Evolutionary conservation across 495 filamentous ascomycete species (phyloP).

Genomic region (Amniculicola lignicola): DNA sequence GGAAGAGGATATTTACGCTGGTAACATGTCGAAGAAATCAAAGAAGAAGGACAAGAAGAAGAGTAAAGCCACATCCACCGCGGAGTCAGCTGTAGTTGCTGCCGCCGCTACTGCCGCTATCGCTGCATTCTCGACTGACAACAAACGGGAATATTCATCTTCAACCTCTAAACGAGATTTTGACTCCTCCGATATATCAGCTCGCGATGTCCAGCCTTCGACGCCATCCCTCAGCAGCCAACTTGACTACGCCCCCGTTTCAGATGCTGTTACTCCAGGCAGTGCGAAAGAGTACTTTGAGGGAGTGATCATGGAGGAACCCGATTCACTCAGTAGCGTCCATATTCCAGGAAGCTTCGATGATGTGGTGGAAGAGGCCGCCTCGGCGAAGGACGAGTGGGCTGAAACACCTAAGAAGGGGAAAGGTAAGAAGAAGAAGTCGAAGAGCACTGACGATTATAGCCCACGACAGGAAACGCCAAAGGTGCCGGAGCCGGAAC

Average conservation of each 20-base stretch:
- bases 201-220: no score
- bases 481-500: conserved; percentile 1
- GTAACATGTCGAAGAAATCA: conserved; percentile 13
- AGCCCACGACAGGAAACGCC: neutral
- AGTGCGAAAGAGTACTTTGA: conserved; percentile 9
- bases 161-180: no score
- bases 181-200: no score
- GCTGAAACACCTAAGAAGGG: conserved; percentile 21
- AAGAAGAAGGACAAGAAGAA: conserved; percentile 35
- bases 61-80: conserved; percentile 7
- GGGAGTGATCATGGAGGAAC: conserved; percentile 11
- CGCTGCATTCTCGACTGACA: no score
- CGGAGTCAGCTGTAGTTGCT: no score
- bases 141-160: no score
- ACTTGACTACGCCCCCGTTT: conserved; percentile 11
- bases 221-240: no score
- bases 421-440: conserved; percentile 27
- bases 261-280: neutral
- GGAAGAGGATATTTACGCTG: conserved; percentile 5
- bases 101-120: conserved; percentile 10
- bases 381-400: neutral
- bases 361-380: neutral
- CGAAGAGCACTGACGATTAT: conserved; percentile 20
- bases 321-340: neutral
- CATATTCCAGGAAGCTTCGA: conserved; percentile 31